phyloP scores from a whole-genome alignment of 345 rosid genomes.

The Salix dunnii region DNA sequence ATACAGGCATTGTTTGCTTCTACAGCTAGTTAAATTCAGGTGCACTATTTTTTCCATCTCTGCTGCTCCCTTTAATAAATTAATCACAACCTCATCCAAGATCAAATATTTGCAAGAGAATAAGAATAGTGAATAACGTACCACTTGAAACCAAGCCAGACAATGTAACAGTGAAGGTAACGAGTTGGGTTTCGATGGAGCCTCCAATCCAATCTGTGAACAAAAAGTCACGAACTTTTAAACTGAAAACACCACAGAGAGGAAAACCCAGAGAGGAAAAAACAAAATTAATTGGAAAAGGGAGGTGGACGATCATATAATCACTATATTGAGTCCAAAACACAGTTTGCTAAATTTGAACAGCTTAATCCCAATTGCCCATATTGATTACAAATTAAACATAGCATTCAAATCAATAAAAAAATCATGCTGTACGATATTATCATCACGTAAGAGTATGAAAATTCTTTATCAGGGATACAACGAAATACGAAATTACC shows the following conservation, averaged over 20 bases:
- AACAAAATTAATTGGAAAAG: not conserved
- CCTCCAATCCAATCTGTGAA: not conserved
- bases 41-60: not conserved
- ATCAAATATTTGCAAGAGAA: not conserved
- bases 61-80: not conserved
- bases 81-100: not conserved
- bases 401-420: not conserved
- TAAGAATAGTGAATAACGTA: not conserved
- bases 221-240: not conserved
- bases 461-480: not conserved
- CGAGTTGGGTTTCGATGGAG: not conserved
- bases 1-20: not conserved
- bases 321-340: not conserved
- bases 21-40: not conserved
- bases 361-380: not conserved
- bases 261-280: not conserved
- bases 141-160: not conserved
- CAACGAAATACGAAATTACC: conserved; percentile 10
- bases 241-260: not conserved
- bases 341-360: not conserved
- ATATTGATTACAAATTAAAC: not conserved
- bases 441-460: not conserved
- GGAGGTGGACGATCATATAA: not conserved
- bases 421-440: not conserved
- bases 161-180: conserved; percentile 14